phyloP scores from a whole-genome alignment of 805 yeast genomes.

The Saccharomyces mikatae region DNA sequence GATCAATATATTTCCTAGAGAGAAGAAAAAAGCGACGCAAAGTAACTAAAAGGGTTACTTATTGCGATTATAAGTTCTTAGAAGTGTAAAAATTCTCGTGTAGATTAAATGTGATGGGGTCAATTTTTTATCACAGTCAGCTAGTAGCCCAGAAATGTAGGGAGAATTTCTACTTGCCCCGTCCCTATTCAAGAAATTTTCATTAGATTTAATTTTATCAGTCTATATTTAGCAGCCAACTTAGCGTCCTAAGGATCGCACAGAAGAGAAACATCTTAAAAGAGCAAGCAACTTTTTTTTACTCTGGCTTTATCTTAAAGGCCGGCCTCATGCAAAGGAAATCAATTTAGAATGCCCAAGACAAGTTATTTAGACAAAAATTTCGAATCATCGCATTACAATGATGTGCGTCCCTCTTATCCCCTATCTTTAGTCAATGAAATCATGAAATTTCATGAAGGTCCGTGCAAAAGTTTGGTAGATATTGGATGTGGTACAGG shows the following conservation, averaged over 20 bases:
- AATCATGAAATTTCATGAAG: slow-evolving; percentile 36
- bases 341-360: slow-evolving; percentile 4
- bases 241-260: background rate
- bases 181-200: background rate
- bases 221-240: background rate
- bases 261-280: background rate
- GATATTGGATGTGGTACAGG: slow-evolving; percentile 75
- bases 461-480: slow-evolving; percentile 27
- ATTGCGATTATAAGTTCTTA: no score
- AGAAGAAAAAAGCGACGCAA: no score
- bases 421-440: slow-evolving; percentile 43
- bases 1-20: no score
- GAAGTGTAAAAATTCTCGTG: no score
- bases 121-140: background rate
- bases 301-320: background rate
- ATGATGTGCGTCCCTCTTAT: slow-evolving; percentile 33
- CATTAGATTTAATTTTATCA: no score
- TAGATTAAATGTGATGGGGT: no score
- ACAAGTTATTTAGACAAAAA: slow-evolving; percentile 9
- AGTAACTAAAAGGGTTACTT: no score
- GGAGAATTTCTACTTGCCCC: background rate
- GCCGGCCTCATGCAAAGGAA: background rate
- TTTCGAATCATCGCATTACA: slow-evolving; percentile 7
- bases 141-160: background rate
- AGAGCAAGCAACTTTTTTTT: background rate